Percentiles rank a stretch among this genome's conserved stretches.
phyloP scores from a whole-genome alignment of 1,284 basidiomycete genomes.

The Flammula alnicola region DNA sequence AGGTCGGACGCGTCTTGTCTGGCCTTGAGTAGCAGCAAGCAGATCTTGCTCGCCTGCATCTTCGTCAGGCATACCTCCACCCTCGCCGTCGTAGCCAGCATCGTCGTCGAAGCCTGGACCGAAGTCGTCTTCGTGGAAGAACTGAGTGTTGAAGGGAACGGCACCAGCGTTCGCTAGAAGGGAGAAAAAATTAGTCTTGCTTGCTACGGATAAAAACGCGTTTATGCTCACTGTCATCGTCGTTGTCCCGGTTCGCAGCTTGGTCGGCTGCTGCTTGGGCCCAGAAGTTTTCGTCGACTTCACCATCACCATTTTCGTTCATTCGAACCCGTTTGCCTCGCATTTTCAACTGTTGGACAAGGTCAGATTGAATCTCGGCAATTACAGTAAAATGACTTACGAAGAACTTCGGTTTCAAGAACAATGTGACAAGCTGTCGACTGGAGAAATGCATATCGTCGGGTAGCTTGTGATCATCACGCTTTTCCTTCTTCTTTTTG shows the following conservation, averaged over 20 bases:
- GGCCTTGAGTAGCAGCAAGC: constrained; percentile 79
- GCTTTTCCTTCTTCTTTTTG: constrained; percentile 68
- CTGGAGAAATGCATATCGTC: constrained; percentile 98
- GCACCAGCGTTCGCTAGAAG: constrained; percentile 19
- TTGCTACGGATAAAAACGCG: background rate
- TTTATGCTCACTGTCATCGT: constrained; percentile 61
- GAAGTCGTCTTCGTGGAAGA: constrained; percentile 95
- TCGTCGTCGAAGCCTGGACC: constrained; percentile 78
- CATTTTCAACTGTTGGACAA: constrained; percentile 70
- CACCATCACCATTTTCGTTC: constrained; percentile 71
- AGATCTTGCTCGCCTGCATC: constrained; percentile 86
- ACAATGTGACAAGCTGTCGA: constrained; percentile 87
- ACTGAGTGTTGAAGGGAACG: constrained; percentile 91
- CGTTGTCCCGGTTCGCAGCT: constrained; percentile 60
- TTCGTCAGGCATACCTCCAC: constrained; percentile 42
- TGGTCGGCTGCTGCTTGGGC: constrained; percentile 87
- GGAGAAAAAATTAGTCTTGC: background rate
- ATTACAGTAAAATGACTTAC: constrained; percentile 48
- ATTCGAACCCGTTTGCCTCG: constrained; percentile 65
- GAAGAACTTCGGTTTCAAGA: constrained; percentile 94
- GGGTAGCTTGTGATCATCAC: constrained; percentile 83
- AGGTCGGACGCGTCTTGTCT: constrained; percentile 80
- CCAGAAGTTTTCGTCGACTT: constrained; percentile 96
- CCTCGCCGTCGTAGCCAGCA: constrained; percentile 59
- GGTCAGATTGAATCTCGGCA: constrained; percentile 7